Base-by-base conservation (phyloP, 139 green algal species). In the Gonium pectorale region DNA sequence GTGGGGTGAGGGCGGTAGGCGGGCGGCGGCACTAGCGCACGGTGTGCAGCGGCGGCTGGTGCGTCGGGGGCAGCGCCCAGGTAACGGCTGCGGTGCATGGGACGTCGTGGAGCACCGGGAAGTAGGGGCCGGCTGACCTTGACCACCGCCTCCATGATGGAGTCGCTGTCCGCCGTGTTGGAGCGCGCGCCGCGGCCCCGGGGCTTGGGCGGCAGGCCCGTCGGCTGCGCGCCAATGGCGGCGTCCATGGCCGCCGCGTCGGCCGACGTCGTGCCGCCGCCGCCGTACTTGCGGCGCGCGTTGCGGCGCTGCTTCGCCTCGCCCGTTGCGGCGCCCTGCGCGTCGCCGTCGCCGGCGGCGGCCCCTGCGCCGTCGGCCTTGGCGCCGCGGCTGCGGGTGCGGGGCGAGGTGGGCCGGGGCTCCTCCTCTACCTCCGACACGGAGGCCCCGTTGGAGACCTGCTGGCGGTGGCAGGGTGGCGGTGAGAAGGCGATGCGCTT, bases 141-240 rank as follows among this genome's bases (percentile, higher is more conserved):
- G 26, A 95, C 90, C 8, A 95, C 92, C 4, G 90, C 90, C 35
- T 95, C 93, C 92, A 95, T 95, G 9, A 87, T 78, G 3, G 40
- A 69, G 35, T 90, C 87, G 37, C 75, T 90, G 56, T 91, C 87
- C 19, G 46, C 70, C 5, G 49, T 46, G n/a, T 13, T 21, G 31
- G 70, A 79, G 0, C 37, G 46, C 1, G 46, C 21, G 4, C 19
- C 46, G 2, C 70, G 27, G 70, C 70, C 46, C 5, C 77, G 41
- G 2, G 24, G 67, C 67, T 43, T 67, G n/a, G 31, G 44, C 67
- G 43, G 37, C 64, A 66, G n/a, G 9, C 54, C 37, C 29, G 38
- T n/a, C 54, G 35, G 59, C 60, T 63, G 74, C 26, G 77, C 77
- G 19, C 60, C 77, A 31, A 52, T 13, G 21, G 24, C 77, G 1